These are phyloP conservation scores for Tulasnella sp. DNA, from an alignment of 768 basidiomycete genomes.

Conservation along the genomic window DNA sequence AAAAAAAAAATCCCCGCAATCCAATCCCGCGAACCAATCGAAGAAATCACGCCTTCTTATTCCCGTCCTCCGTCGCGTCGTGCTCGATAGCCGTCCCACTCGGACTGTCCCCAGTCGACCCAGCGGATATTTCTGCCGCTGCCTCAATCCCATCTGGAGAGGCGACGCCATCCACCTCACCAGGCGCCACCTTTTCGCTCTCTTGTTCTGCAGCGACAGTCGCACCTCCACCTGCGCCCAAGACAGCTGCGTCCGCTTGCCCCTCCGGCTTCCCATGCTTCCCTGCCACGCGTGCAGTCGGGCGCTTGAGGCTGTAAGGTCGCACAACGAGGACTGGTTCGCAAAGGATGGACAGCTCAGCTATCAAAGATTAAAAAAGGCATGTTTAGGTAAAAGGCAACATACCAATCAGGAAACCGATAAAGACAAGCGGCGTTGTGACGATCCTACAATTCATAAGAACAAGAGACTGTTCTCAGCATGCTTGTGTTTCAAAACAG, in stretches of 20 bases:
- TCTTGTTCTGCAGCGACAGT: neutral
- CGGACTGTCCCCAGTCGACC: too few species aligned
- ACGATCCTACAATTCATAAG: neutral
- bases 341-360: neutral
- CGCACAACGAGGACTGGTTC: slow-evolving; percentile 43
- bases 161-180: too few species aligned
- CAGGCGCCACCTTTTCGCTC: too few species aligned
- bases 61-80: too few species aligned
- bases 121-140: too few species aligned
- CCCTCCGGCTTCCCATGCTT: slow-evolving; percentile 23
- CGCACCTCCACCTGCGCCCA: neutral
- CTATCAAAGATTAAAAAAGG: neutral
- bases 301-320: slow-evolving; percentile 47
- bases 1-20: too few species aligned
- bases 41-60: too few species aligned
- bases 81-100: too few species aligned
- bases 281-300: slow-evolving; percentile 31
- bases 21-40: too few species aligned
- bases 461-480: neutral
- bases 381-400: slow-evolving; percentile 9
- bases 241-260: slow-evolving; percentile 23
- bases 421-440: slow-evolving; percentile 16
- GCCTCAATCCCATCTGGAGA: too few species aligned
- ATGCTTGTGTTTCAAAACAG: neutral
- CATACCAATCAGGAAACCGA: slow-evolving; percentile 26